Percentiles rank a stretch among this genome's conserved stretches.
phyloP scores from a whole-genome alignment of 306 rosid species.

The Herpetospermum pedunculosum region DNA sequence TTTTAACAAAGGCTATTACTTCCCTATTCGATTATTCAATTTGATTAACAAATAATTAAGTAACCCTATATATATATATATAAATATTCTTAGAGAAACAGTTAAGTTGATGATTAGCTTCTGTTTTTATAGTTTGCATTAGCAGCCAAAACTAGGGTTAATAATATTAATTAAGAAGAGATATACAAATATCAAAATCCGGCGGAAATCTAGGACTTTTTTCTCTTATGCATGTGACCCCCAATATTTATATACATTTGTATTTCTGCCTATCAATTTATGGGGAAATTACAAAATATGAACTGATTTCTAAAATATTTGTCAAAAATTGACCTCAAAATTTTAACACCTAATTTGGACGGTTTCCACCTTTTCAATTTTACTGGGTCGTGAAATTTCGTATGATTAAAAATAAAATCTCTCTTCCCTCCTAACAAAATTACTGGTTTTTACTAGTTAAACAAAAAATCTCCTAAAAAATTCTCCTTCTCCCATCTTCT shows the following conservation, averaged over 20 bases:
- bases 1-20: neutral
- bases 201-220: slow-evolving; percentile 35
- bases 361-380: too few species aligned
- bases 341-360: too few species aligned
- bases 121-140: neutral
- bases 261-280: neutral
- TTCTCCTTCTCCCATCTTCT: too few species aligned
- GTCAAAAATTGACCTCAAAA: too few species aligned
- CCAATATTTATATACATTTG: slow-evolving; percentile 13
- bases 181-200: slow-evolving; percentile 17
- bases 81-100: neutral
- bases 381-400: too few species aligned
- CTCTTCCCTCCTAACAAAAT: too few species aligned
- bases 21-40: neutral
- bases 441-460: too few species aligned
- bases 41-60: slow-evolving; percentile 2
- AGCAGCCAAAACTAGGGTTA: slow-evolving; percentile 5
- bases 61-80: neutral
- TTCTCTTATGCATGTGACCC: slow-evolving; percentile 22
- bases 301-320: too few species aligned
- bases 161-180: neutral
- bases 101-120: neutral
- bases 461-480: too few species aligned
- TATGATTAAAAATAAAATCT: too few species aligned
- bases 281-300: too few species aligned